phyloP scores from a whole-genome alignment of 768 basidiomycete species.

The Suillus brevipes region DNA sequence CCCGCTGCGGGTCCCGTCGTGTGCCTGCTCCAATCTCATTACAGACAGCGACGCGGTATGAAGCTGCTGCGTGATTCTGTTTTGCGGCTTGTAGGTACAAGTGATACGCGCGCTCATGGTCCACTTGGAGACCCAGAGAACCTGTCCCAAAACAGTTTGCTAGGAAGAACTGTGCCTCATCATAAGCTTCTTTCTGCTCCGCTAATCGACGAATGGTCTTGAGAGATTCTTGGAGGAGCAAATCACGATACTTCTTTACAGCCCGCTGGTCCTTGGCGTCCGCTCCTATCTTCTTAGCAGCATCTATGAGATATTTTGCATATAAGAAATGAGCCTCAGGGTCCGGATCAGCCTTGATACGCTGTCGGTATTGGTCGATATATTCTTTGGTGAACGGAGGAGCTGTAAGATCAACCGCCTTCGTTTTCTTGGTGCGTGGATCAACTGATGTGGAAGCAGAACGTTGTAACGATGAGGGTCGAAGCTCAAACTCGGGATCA shows the following conservation, averaged over 20 bases:
- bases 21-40: conserved; percentile 99
- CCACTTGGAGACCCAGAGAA: conserved; percentile 91
- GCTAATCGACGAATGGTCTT: conserved; percentile 92
- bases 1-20: conserved; percentile 80
- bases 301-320: conserved; percentile 98
- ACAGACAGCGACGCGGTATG: conserved; percentile 96
- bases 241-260: conserved; percentile 88
- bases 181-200: conserved; percentile 87
- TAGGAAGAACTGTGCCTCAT: conserved; percentile 98
- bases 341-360: conserved; percentile 97
- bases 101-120: conserved; percentile 97
- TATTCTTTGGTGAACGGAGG: conserved; percentile 95
- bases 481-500: conserved; percentile 55
- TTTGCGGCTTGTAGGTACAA: conserved; percentile 96
- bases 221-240: conserved; percentile 82
- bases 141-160: conserved; percentile 98
- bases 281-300: conserved; percentile 86
- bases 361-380: conserved; percentile 95
- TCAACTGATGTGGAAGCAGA: conserved; percentile 55
- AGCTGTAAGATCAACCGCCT: conserved; percentile 77
- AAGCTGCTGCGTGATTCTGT: conserved; percentile 93
- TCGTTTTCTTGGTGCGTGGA: conserved; percentile 64
- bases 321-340: conserved; percentile 97
- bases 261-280: conserved; percentile 75
- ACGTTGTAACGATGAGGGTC: conserved; percentile 53